Evolutionary conservation across 2,329 filamentous ascomycete genomes (phyloP).

Genomic region (Tolypocladium inflatum): DNA sequence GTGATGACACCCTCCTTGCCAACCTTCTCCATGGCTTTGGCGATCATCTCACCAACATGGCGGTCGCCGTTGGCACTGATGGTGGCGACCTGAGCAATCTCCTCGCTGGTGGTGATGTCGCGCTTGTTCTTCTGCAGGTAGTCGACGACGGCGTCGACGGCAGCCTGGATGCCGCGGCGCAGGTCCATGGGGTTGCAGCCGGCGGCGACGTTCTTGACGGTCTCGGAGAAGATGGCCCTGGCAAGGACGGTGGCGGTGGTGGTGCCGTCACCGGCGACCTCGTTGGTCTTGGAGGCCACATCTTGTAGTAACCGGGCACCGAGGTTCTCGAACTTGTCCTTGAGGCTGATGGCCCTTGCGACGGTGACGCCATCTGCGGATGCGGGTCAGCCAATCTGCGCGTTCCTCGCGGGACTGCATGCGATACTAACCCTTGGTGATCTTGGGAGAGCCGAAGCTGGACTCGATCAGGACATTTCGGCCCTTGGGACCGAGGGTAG

Average conservation of each 20-base stretch:
- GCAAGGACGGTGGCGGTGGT: conserved; percentile 96
- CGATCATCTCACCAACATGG: conserved; percentile 91
- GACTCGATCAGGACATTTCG: conserved; percentile 98
- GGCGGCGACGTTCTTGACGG: conserved; percentile 98
- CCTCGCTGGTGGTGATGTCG: conserved; percentile 93
- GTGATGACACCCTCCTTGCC: conserved; percentile 99
- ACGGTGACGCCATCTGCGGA: conserved; percentile 73
- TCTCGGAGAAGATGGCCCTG: conserved; percentile 98
- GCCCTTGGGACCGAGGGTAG: conserved; percentile 94
- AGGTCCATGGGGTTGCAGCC: conserved; percentile 99
- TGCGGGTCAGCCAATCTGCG: neutral
- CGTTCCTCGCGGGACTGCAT: neutral
- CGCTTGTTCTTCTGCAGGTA: conserved; percentile 94
- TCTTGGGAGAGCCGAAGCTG: conserved; percentile 97
- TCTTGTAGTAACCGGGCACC: conserved; percentile 94
- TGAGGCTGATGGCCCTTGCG: conserved; percentile 78
- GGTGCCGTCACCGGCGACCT: conserved; percentile 96
- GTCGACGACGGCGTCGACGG: conserved; percentile 88
- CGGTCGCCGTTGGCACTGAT: conserved; percentile 96
- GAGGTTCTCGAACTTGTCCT: conserved; percentile 99
- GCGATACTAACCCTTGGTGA: conserved; percentile 76
- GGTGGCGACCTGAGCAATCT: conserved; percentile 96
- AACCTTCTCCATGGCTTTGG: conserved; percentile 99
- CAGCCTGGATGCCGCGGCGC: conserved; percentile 91
- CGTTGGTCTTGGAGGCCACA: conserved; percentile 98